Evolutionary conservation across 768 basidiomycete genomes (phyloP).

Genomic region (Tricholoma bakamatsutake): DNA sequence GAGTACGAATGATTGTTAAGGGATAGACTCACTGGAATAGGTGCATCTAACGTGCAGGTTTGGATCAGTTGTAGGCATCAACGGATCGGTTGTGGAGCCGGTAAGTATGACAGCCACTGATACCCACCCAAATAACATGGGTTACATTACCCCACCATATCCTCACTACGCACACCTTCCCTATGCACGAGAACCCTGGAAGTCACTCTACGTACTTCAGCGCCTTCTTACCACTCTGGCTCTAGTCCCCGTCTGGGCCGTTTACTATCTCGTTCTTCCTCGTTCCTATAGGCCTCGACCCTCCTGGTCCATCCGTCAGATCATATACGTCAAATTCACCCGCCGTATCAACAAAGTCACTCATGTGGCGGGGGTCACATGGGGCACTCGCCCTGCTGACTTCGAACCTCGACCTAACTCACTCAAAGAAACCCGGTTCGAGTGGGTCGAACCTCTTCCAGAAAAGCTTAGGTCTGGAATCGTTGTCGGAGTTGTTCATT

Average conservation of each 20-base stretch:
- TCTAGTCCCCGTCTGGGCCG: slow-evolving; percentile 39
- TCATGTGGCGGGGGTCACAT: slow-evolving; percentile 51
- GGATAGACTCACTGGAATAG: no score
- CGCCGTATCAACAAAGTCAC: slow-evolving; percentile 48
- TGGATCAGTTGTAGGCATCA: no score
- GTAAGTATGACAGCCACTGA: not conserved
- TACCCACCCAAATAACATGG: not conserved
- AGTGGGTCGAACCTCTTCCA: slow-evolving; percentile 41
- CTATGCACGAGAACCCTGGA: slow-evolving; percentile 12
- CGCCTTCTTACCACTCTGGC: slow-evolving; percentile 43
- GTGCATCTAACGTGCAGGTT: no score
- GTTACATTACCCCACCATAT: slow-evolving; percentile 5
- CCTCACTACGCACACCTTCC: slow-evolving; percentile 13
- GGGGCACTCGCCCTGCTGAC: slow-evolving; percentile 43
- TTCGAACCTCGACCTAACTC: slow-evolving; percentile 23
- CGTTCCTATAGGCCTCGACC: slow-evolving; percentile 38
- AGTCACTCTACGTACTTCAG: slow-evolving; percentile 39
- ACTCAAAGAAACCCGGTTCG: slow-evolving; percentile 42
- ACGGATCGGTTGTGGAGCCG: no score
- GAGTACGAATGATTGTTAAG: no score
- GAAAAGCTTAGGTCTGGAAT: slow-evolving; percentile 36
- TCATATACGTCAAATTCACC: slow-evolving; percentile 46
- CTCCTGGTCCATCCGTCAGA: slow-evolving; percentile 45
- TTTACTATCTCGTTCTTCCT: slow-evolving; percentile 39
- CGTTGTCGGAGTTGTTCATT: slow-evolving; percentile 32